These are phyloP conservation scores for Neolentinus lepideus DNA, from an alignment of 1,284 basidiomycete genomes.

Conservation along the genomic window DNA sequence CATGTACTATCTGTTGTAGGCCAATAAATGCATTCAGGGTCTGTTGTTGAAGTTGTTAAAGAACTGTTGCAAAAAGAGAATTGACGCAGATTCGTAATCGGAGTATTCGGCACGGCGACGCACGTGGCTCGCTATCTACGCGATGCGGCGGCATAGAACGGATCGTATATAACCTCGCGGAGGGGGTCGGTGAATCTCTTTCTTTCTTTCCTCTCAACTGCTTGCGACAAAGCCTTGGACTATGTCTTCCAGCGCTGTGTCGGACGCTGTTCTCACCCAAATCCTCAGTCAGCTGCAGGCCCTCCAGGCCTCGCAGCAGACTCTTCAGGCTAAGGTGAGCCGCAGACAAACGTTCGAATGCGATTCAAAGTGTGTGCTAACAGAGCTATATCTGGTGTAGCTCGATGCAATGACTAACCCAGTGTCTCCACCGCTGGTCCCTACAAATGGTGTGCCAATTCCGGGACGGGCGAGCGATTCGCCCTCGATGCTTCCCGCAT, in stretches of 20 bases:
- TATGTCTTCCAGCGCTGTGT: slow-evolving; percentile 33
- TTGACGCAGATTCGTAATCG: not conserved
- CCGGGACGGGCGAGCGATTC: slow-evolving; percentile 13
- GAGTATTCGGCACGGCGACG: not conserved
- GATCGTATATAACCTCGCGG: not conserved
- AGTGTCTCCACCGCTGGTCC: slow-evolving; percentile 17
- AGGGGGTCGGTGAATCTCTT: not conserved
- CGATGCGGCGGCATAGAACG: not conserved
- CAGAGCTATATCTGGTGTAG: slow-evolving; percentile 16
- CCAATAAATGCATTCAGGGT: not conserved
- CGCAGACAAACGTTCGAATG: slow-evolving; percentile 8
- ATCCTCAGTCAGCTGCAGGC: slow-evolving; percentile 64
- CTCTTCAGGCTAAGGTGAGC: slow-evolving; percentile 65
- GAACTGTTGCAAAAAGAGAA: not conserved
- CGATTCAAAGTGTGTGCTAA: not conserved
- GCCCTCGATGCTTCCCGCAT: slow-evolving; percentile 11
- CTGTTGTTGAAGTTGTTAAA: no score
- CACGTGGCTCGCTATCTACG: not conserved
- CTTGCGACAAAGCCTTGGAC: not conserved
- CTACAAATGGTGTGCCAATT: slow-evolving; percentile 18
- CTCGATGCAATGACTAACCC: slow-evolving; percentile 27
- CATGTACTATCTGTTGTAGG: not conserved
- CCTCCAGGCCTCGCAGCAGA: slow-evolving; percentile 66
- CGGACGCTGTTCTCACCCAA: slow-evolving; percentile 62
- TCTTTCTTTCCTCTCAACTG: not conserved